Conservation (phyloP, 2,329 filamentous ascomycete species). For the Pezicula carpinea region DNA sequence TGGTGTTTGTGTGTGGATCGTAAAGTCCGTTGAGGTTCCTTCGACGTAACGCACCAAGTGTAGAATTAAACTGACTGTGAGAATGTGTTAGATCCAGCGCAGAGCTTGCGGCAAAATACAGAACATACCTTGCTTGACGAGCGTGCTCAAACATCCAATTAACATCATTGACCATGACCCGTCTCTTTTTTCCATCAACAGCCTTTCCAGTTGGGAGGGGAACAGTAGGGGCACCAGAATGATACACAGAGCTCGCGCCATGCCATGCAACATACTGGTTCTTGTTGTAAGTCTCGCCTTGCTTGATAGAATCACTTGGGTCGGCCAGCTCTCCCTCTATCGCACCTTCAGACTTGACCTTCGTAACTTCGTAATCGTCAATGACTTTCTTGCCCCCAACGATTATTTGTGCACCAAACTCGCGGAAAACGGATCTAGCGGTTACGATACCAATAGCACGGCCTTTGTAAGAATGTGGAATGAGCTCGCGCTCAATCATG, state of each 20-base stretch:
- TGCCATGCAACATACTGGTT: constrained; percentile 99
- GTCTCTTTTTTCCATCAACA: constrained; percentile 73
- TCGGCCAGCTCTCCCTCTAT: constrained; percentile 89
- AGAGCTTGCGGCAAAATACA: too few species aligned
- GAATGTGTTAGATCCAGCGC: background rate
- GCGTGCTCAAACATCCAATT: constrained; percentile 98
- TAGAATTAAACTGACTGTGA: constrained; percentile 75
- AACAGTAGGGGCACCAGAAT: constrained; percentile 73
- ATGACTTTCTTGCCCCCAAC: constrained; percentile 81
- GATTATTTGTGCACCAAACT: constrained; percentile 92
- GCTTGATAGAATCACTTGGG: constrained; percentile 74
- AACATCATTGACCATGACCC: constrained; percentile 81
- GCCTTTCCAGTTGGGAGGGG: constrained; percentile 70
- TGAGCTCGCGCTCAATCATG: constrained; percentile 90
- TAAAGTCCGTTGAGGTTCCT: constrained; percentile 73
- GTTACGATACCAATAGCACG: constrained; percentile 96
- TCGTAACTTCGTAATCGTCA: constrained; percentile 84
- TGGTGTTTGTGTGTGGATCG: constrained; percentile 87
- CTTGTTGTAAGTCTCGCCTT: constrained; percentile 91
- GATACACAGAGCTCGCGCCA: constrained; percentile 92
- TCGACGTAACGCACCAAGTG: constrained; percentile 60
- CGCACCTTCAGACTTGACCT: constrained; percentile 69
- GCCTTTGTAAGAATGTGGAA: constrained; percentile 97
- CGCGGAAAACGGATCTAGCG: constrained; percentile 91
- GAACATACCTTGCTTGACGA: constrained; percentile 74